These are phyloP conservation scores for Talaromyces funiculosus DNA, from an alignment of 2,329 filamentous ascomycete genomes.

Conservation along the genomic window DNA sequence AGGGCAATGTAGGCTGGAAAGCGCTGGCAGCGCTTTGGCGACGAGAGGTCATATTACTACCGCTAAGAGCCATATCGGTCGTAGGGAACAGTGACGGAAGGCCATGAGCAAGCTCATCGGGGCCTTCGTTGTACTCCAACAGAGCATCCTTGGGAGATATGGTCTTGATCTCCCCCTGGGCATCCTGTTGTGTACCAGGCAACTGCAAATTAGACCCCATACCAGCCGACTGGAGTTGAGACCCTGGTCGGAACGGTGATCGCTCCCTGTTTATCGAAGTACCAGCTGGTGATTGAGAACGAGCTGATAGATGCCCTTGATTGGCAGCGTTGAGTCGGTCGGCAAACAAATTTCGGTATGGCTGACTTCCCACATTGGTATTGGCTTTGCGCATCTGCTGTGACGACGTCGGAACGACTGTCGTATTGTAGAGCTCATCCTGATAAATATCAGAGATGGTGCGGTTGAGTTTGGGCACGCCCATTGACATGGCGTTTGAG, in stretches of 20 bases:
- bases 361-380: constrained; percentile 36
- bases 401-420: constrained; percentile 32
- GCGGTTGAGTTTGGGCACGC: constrained; percentile 70
- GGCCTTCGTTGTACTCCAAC: constrained; percentile 73
- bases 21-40: constrained; percentile 29
- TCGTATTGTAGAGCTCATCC: constrained; percentile 72
- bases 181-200: constrained; percentile 24
- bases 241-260: constrained; percentile 75
- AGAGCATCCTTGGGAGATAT: constrained; percentile 93
- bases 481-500: constrained; percentile 32
- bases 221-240: constrained; percentile 36
- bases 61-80: constrained; percentile 48
- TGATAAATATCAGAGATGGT: constrained; percentile 81
- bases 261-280: constrained; percentile 54
- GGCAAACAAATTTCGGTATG: constrained; percentile 60
- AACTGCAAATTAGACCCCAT: constrained; percentile 36
- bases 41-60: constrained; percentile 32
- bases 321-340: constrained; percentile 76
- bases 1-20: constrained; percentile 31
- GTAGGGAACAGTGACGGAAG: constrained; percentile 64
- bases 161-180: constrained; percentile 59
- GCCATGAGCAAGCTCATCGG: constrained; percentile 55
- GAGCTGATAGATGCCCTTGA: constrained; percentile 62
- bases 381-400: constrained; percentile 35
- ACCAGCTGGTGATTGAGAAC: constrained; percentile 52